Percentiles rank a stretch among this genome's conserved stretches.
Evolutionary conservation across 345 rosid genomes (phyloP).

Genomic region (Mercurialis annua): DNA sequence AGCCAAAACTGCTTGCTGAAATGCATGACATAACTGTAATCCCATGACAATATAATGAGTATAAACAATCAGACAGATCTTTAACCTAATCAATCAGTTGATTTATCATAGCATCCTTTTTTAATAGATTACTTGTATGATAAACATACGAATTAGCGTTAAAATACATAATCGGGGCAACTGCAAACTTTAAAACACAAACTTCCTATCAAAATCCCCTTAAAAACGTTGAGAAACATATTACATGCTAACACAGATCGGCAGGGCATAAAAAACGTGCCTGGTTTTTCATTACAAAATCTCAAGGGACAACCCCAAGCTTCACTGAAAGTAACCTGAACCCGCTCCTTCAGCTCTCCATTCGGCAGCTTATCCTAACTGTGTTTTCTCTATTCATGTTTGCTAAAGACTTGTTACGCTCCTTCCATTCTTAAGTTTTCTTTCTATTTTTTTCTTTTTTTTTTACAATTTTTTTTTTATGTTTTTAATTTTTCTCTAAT

Average conservation of each 20-base stretch:
- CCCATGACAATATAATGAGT: not conserved
- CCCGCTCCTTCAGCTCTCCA: slow-evolving; percentile 21
- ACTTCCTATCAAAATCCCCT: slow-evolving; percentile 30
- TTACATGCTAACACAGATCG: slow-evolving; percentile 24
- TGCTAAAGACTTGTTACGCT: slow-evolving; percentile 17
- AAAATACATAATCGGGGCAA: slow-evolving; percentile 17
- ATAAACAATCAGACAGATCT: not conserved
- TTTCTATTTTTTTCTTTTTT: not conserved
- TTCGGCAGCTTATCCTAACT: slow-evolving; percentile 18
- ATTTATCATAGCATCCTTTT: not conserved
- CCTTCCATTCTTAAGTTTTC: slow-evolving; percentile 11
- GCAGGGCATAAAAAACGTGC: slow-evolving; percentile 41
- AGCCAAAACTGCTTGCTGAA: not conserved
- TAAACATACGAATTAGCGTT: slow-evolving; percentile 10
- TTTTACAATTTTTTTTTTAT: too few relatives aligned
- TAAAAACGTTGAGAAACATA: slow-evolving; percentile 16
- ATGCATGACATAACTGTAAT: not conserved
- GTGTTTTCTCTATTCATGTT: slow-evolving; percentile 14
- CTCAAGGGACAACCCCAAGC: slow-evolving; percentile 5
- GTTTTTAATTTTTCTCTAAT: slow-evolving; percentile 4
- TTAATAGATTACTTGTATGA: slow-evolving; percentile 1
- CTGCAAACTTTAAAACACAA: slow-evolving; percentile 18
- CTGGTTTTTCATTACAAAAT: slow-evolving; percentile 25
- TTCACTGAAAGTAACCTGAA: slow-evolving; percentile 3
- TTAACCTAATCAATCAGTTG: slow-evolving; percentile 7